A percentile compares a stretch with the other conserved stretches of the same genome.
Conservation (phyloP, 2,329 filamentous ascomycete species). For the Botrytis paeoniae region DNA sequence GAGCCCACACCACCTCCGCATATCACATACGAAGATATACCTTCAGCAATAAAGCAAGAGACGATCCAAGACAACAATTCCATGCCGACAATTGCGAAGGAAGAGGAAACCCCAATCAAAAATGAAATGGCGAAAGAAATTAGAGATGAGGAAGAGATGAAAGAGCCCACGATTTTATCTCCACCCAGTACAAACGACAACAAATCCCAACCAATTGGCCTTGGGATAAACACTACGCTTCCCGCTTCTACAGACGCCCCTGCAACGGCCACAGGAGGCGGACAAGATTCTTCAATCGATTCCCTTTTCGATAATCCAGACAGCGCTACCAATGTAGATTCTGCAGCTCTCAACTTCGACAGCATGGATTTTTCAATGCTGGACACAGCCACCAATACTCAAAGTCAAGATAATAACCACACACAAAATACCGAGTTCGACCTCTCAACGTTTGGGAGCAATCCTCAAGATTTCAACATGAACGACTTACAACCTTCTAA, state of each 20-base stretch:
- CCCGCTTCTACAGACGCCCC: constrained; percentile 17
- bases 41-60: constrained; percentile 27
- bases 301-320: constrained; percentile 34
- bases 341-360: constrained; percentile 31
- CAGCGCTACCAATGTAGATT: constrained; percentile 23
- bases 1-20: constrained; percentile 30
- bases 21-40: neutral
- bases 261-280: constrained; percentile 24
- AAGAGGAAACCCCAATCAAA: constrained; percentile 6
- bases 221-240: constrained; percentile 31
- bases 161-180: constrained; percentile 22
- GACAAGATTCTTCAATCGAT: constrained; percentile 32
- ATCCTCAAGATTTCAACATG: constrained; percentile 43
- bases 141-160: constrained; percentile 9
- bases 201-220: constrained; percentile 27
- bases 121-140: constrained; percentile 25
- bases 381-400: constrained; percentile 23
- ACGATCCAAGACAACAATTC: constrained; percentile 17
- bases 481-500: constrained; percentile 33
- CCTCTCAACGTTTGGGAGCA: constrained; percentile 34
- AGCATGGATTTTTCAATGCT: constrained; percentile 33
- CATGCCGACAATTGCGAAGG: neutral
- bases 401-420: constrained; percentile 27
- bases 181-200: constrained; percentile 27
- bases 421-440: constrained; percentile 34